phyloP scores from a whole-genome alignment of 768 basidiomycete genomes.

The Lentinus tigrinus region DNA sequence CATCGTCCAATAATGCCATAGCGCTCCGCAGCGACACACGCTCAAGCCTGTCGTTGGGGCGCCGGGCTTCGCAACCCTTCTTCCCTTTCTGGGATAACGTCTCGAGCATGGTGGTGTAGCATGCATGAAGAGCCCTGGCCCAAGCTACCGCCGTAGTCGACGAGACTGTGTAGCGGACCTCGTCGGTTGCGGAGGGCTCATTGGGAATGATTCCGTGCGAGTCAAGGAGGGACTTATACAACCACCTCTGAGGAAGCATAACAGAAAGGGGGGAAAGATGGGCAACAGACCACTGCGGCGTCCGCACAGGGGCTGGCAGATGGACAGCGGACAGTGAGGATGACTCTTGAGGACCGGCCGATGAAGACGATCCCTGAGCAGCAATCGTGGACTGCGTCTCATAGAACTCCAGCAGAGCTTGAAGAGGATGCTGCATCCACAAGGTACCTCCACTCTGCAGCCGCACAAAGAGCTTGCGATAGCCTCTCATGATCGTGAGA shows the following conservation, averaged over 20 bases:
- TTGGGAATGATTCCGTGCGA: neutral
- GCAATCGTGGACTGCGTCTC: neutral
- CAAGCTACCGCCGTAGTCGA: neutral
- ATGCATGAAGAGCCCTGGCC: neutral
- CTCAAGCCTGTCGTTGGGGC: neutral
- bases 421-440: neutral
- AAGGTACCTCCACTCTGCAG: neutral
- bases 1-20: neutral
- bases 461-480: neutral
- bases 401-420: neutral
- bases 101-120: neutral
- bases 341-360: too few species aligned
- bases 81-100: neutral
- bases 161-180: neutral
- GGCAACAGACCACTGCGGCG: neutral
- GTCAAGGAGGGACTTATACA: neutral
- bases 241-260: neutral
- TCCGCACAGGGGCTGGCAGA: too few species aligned
- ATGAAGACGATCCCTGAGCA: too few species aligned
- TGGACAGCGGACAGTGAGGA: too few species aligned
- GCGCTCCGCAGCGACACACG: neutral
- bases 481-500: neutral
- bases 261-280: neutral
- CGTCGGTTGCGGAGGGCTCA: neutral
- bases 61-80: neutral